Evolutionary conservation across 331 rosid species (phyloP).

Genomic region (Acacia concinna): DNA sequence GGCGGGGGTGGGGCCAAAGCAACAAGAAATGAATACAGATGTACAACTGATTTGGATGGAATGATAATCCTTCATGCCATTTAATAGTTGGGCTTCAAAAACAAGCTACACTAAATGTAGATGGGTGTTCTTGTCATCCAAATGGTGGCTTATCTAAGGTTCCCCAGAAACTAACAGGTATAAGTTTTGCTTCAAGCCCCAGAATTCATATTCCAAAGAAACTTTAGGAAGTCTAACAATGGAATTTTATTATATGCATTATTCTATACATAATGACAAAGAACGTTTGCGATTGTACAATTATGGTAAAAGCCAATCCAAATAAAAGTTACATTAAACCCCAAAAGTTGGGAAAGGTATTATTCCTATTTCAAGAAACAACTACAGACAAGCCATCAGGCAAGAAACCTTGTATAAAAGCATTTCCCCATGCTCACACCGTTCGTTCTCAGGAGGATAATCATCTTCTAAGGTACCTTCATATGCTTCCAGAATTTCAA

Average conservation of each 20-base stretch:
- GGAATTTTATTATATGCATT: not conserved
- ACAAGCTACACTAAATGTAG: not conserved
- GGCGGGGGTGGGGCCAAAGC: not conserved
- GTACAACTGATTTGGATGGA: not conserved
- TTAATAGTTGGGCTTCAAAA: not conserved
- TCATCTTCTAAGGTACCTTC: constrained; percentile 97
- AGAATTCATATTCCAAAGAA: not conserved
- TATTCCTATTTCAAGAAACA: constrained; percentile 25
- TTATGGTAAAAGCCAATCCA: constrained; percentile 5
- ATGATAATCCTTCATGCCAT: not conserved
- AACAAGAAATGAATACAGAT: not conserved
- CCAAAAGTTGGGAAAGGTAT: not conserved
- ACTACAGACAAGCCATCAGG: not conserved
- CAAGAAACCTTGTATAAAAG: constrained; percentile 79
- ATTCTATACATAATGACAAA: not conserved
- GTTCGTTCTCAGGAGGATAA: constrained; percentile 89
- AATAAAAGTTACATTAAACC: constrained; percentile 10
- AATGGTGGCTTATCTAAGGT: not conserved
- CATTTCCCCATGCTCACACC: constrained; percentile 96
- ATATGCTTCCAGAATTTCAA: constrained; percentile 96
- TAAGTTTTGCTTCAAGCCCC: not conserved
- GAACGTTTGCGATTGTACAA: not conserved
- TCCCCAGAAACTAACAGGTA: not conserved
- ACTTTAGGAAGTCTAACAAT: not conserved
- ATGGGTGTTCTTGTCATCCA: not conserved